Evolutionary conservation across 2,329 filamentous ascomycete genomes (phyloP), one percentile per base, ranked within the genome.

Genomic region (Trichoderma asperellum): DNA sequence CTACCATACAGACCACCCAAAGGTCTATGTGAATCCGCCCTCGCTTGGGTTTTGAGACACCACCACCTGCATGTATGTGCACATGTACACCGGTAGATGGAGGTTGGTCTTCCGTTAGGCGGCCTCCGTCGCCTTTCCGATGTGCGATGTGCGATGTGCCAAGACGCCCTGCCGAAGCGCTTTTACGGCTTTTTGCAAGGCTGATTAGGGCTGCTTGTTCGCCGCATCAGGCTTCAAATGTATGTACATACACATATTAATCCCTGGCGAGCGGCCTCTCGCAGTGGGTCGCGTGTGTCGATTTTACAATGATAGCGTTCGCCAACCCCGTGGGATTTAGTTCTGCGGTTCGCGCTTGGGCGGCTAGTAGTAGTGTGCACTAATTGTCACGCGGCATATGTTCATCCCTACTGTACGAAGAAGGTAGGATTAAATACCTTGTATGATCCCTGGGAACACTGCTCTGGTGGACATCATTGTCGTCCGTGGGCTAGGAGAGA

Each of bases 391-490:
- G 21, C 5, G 4, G 21, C 47, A 24, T 12, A 5, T 21, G n/a
- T n/a, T n/a, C 7, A 49, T 49, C n/a, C 10, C 11, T 49, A 43
- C 37, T 43, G 14, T 43, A 12, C 11, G 4, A 24, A 49, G 18
- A 11, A n/a, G 18, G 53, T 64, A 27, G 69, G 69, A 14, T 29
- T 68, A n/a, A 57, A 35, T 16, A 68, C 65, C 18, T 56, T 70
- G 21, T 59, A 70, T 34, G 29, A 64, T 35, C 52, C 52, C 59
- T 14, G 37, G 37, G 29, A 27, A 32, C 18, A 37, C 32, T 61
- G 58, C 37, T 61, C 58, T 55, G 12, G 63, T 53, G 27, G 68
- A 68, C 18, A 16, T 70, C 21, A 63, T 68, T 11, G 68, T 70
- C 35, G 43, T 63, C 21, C 63, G 63, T 52, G 58, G 68, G 16